Evolutionary conservation across 108 stramenopile genomes (phyloP).

Genomic region (Conticribra guillardii): DNA sequence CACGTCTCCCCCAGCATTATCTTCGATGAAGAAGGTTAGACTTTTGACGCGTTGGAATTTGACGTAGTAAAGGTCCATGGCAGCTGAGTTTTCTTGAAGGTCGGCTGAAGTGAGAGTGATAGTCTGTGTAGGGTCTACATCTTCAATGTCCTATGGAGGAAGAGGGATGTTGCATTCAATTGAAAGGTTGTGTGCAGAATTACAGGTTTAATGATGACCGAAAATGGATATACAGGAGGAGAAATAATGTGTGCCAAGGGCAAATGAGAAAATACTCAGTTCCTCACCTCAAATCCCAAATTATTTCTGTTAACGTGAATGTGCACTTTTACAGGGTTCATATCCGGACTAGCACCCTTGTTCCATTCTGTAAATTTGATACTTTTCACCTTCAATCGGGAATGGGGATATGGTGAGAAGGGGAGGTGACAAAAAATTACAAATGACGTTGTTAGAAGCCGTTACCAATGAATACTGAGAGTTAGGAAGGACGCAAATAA

Average conservation of each 20-base stretch:
- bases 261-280: too few relatives aligned
- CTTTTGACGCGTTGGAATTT: conserved; percentile 85
- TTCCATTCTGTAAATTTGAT: conserved; percentile 87
- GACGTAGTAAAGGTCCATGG: conserved; percentile 72
- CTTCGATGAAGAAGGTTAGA: conserved; percentile 86
- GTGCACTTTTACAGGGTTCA: conserved; percentile 72
- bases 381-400: conserved; percentile 72
- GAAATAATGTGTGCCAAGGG: too few relatives aligned
- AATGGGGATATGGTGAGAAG: too few relatives aligned
- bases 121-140: conserved; percentile 83
- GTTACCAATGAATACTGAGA: too few relatives aligned
- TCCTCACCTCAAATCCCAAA: conserved; percentile 76
- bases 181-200: neutral
- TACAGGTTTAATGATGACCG: neutral
- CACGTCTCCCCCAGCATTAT: conserved; percentile 85
- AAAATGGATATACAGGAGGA: too few relatives aligned
- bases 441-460: too few relatives aligned
- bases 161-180: neutral
- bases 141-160: conserved; percentile 67
- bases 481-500: too few relatives aligned
- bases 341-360: conserved; percentile 67
- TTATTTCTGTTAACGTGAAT: conserved; percentile 81
- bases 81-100: conserved; percentile 65
- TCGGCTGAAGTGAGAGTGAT: conserved; percentile 74
- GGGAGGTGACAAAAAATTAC: conserved; percentile 4